Percentiles rank a stretch among this genome's conserved stretches.
Conservation (phyloP, 2,329 filamentous ascomycete species). For the Botrytis galanthina region DNA sequence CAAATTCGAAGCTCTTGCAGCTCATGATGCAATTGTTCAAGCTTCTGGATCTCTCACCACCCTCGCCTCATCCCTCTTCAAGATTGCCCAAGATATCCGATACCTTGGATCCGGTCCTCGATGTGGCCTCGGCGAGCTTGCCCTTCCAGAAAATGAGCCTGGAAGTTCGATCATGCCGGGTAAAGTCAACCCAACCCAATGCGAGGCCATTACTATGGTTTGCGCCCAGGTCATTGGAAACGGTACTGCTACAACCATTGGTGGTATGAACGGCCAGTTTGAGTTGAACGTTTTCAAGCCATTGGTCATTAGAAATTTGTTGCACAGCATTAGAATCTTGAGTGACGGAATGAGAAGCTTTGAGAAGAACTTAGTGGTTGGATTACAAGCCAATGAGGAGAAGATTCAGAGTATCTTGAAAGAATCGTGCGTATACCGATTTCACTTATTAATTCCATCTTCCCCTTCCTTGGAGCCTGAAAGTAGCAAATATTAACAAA, state of each 20-base stretch:
- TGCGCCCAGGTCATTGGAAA: slow-evolving; percentile 98
- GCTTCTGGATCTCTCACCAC: slow-evolving; percentile 93
- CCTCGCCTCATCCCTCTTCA: slow-evolving; percentile 85
- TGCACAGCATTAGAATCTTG: slow-evolving; percentile 87
- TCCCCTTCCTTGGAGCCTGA: not conserved
- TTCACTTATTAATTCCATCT: not conserved
- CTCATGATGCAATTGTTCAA: slow-evolving; percentile 94
- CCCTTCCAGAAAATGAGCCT: slow-evolving; percentile 95
- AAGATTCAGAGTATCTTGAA: slow-evolving; percentile 87
- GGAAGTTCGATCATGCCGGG: slow-evolving; percentile 98
- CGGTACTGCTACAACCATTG: slow-evolving; percentile 87
- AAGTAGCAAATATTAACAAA: slow-evolving; percentile 12
- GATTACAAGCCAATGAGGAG: slow-evolving; percentile 89
- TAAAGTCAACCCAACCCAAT: slow-evolving; percentile 99
- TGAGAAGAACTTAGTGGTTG: slow-evolving; percentile 86
- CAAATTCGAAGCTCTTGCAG: slow-evolving; percentile 96
- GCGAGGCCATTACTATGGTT: slow-evolving; percentile 96
- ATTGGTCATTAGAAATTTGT: slow-evolving; percentile 87
- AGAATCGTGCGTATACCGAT: slow-evolving; percentile 68
- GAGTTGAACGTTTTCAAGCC: slow-evolving; percentile 99
- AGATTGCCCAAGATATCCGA: slow-evolving; percentile 97
- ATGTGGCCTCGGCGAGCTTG: slow-evolving; percentile 90
- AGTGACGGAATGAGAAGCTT: slow-evolving; percentile 93
- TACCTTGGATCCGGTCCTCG: slow-evolving; percentile 95
- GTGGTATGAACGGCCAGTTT: slow-evolving; percentile 96